These are phyloP conservation scores for Serpula lacrymans DNA, from an alignment of 768 basidiomycete genomes.

Conservation along the genomic window DNA sequence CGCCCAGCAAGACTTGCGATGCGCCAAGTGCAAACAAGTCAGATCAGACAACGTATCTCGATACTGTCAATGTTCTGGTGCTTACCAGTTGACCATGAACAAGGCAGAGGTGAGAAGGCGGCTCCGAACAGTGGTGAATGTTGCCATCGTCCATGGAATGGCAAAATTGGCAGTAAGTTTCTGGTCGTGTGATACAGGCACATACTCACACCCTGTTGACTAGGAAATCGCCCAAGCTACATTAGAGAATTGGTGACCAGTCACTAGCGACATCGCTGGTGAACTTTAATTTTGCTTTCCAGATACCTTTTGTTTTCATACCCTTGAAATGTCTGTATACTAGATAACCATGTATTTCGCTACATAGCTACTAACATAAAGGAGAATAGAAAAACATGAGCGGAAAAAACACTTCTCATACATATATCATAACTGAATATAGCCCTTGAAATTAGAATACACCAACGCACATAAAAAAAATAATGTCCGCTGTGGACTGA, in stretches of 20 bases:
- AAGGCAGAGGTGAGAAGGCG: constrained; percentile 70
- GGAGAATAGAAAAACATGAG: not conserved
- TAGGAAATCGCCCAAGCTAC: constrained; percentile 16
- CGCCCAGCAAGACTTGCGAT: constrained; percentile 87
- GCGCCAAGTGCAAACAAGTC: constrained; percentile 86
- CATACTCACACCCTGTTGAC: not conserved
- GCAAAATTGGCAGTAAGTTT: constrained; percentile 58
- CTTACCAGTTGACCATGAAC: constrained; percentile 69
- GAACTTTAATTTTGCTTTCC: not conserved
- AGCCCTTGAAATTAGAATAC: too few species aligned
- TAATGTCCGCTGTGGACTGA: too few species aligned
- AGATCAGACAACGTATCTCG: constrained; percentile 84
- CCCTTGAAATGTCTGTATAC: not conserved
- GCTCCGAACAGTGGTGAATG: constrained; percentile 80
- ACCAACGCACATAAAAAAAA: too few species aligned
- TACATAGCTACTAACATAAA: not conserved
- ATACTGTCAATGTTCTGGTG: constrained; percentile 86
- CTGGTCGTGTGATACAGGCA: not conserved
- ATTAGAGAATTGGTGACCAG: constrained; percentile 8
- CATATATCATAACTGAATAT: too few species aligned
- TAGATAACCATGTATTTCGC: not conserved
- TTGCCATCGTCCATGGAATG: constrained; percentile 72
- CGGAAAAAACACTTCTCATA: too few species aligned
- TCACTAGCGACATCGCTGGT: not conserved
- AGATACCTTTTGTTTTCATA: not conserved